Conservation (phyloP, 139 green algal species). For the Chlorella ohadii region DNA sequence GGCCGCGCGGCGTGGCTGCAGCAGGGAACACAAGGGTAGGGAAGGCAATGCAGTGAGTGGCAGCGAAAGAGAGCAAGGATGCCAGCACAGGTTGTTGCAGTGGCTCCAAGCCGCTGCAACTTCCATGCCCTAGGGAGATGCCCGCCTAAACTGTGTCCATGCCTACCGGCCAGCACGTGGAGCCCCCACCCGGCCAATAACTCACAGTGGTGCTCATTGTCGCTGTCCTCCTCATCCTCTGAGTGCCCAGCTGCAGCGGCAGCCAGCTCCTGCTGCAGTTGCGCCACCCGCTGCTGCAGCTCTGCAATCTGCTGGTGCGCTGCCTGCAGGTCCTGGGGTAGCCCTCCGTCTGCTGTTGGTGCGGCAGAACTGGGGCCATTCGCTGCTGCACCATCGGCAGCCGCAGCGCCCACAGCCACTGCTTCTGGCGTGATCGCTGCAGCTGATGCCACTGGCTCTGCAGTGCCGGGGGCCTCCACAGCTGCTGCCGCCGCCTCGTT, state of each 20-base stretch:
- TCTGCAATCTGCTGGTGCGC: neutral
- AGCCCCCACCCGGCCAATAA: too few relatives aligned
- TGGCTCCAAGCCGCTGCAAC: neutral
- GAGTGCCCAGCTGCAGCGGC: neutral
- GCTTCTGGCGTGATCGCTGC: too few relatives aligned
- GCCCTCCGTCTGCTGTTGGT: too few relatives aligned
- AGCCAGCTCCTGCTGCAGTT: constrained; percentile 17
- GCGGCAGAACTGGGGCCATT: neutral
- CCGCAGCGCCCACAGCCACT: neutral
- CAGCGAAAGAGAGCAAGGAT: too few relatives aligned
- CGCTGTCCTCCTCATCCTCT: neutral
- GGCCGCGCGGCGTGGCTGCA: neutral
- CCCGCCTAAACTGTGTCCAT: too few relatives aligned
- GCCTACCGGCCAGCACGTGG: too few relatives aligned
- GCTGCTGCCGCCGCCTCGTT: too few relatives aligned
- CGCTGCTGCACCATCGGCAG: neutral
- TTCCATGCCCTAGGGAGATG: too few relatives aligned
- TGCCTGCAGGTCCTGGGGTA: neutral
- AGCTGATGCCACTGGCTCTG: too few relatives aligned
- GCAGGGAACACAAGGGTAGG: neutral
- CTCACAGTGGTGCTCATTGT: constrained; percentile 10
- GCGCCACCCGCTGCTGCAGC: constrained; percentile 1
- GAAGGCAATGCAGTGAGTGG: too few relatives aligned
- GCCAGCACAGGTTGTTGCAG: neutral
- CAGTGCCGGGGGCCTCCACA: too few relatives aligned